These are phyloP conservation scores for Trypanosoma theileri DNA, from an alignment of 208 protist species.

Conservation along the genomic window DNA sequence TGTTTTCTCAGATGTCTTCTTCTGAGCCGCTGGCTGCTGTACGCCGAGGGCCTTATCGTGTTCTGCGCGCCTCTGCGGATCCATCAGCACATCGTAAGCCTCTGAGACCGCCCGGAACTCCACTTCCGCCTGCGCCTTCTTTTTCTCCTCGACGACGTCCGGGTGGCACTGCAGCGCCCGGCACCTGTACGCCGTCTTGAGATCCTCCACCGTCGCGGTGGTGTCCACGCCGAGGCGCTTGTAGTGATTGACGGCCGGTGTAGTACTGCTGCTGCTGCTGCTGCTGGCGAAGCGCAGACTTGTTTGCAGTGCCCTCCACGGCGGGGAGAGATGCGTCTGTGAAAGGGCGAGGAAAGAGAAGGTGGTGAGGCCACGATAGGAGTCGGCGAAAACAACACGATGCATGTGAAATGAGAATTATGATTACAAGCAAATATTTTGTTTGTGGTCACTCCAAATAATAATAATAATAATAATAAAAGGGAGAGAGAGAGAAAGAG, in stretches of 20 bases:
- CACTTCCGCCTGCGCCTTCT: conserved; percentile 32
- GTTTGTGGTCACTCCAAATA: too few species aligned
- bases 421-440: too few species aligned
- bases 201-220: conserved; percentile 47
- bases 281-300: conserved; percentile 24
- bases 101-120: conserved; percentile 42
- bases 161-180: conserved; percentile 43
- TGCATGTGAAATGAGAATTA: too few species aligned
- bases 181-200: conserved; percentile 42
- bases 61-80: conserved; percentile 32
- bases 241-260: conserved; percentile 53
- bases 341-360: too few species aligned
- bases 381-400: too few species aligned
- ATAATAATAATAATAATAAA: too few species aligned
- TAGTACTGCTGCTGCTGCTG: too few species aligned
- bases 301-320: neutral
- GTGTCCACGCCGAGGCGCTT: conserved; percentile 55
- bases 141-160: conserved; percentile 29
- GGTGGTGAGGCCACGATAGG: neutral
- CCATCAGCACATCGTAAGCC: conserved; percentile 44
- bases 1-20: conserved; percentile 23
- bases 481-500: too few species aligned
- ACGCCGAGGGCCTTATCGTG: conserved; percentile 57
- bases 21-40: conserved; percentile 16
- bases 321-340: neutral